Percentiles rank a stretch among this genome's conserved stretches.
Conservation (phyloP, 768 basidiomycete species). For the Boletus rubropictus region DNA sequence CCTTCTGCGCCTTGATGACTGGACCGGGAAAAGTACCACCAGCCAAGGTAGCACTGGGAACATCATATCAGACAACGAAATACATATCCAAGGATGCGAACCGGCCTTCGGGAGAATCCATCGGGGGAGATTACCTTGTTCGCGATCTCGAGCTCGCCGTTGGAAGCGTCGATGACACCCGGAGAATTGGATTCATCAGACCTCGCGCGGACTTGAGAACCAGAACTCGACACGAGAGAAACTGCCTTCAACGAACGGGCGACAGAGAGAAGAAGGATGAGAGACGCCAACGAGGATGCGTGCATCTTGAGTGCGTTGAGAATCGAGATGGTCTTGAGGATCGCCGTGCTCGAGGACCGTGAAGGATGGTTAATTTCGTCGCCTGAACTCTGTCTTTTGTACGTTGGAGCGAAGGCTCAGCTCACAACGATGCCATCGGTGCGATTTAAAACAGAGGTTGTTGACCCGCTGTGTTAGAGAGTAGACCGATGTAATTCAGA, state of each 20-base stretch:
- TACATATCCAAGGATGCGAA: background rate
- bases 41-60: constrained; percentile 38
- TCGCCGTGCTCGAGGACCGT: constrained; percentile 3
- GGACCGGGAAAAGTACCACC: constrained; percentile 47
- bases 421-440: background rate
- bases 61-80: background rate
- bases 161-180: constrained; percentile 20
- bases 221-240: constrained; percentile 13
- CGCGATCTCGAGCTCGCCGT: constrained; percentile 33
- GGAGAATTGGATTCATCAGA: constrained; percentile 2
- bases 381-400: constrained; percentile 9
- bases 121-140: constrained; percentile 47
- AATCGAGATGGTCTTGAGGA: constrained; percentile 12
- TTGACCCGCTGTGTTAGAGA: background rate
- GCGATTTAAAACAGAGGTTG: constrained; percentile 6
- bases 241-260: constrained; percentile 11
- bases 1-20: constrained; percentile 41
- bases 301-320: constrained; percentile 21
- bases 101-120: constrained; percentile 39
- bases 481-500: background rate
- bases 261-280: constrained; percentile 13
- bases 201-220: background rate
- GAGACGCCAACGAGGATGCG: constrained; percentile 6
- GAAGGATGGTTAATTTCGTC: background rate
- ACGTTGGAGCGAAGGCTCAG: background rate